Base-by-base conservation (phyloP, 2,329 filamentous ascomycete species). In the Corynespora cassiicola region DNA sequence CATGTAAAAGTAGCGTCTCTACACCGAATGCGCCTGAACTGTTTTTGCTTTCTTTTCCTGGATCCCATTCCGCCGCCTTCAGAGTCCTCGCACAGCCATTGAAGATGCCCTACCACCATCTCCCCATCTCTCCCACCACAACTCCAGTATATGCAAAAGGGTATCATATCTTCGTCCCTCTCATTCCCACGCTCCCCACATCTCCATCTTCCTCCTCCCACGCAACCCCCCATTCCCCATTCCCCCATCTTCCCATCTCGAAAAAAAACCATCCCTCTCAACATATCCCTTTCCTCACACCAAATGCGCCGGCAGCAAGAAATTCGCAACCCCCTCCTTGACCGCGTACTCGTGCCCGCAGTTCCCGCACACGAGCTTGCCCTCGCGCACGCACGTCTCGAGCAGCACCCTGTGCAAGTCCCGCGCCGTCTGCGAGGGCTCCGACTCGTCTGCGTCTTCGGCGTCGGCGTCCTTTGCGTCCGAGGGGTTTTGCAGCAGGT, bases 271-370 rank as follows among this genome's bases (percentile, higher is more conserved):
- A n/a, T 16, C 29, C 15, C 31, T 31, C 11, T 7, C 4, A 23
- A 5, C 30, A n/a, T 16, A 12, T 23, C 26, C 11, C 18, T 18
- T 12, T 8, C 20, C 42, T 75, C 65, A 81, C 21, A 91, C 94
- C 69, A 99, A 73, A 75, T 99, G 94, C 59, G 87, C 94, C 9
- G 94, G 94, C 54, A 99, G 73, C 64, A 99, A 73, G 62, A 99
- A 99, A 70, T 97, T 97, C 43, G 90, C 90, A 68, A 97, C 96
- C 5, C 94, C 94, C 72, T 99, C 92, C 66, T 94, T 91, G 48
- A 99, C 86, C 42, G 84, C 84, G 70, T 97, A 99, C 75, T 95
- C 89, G 66, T 97, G 92, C 31, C 88, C 89, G 65, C 94, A 99
- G 69, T 87, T 88, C 31, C 82, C 90, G 68, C 94, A 99, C 5